These are phyloP conservation scores for Endocarpon pusillum DNA, from an alignment of 495 filamentous ascomycete species.

Conservation along the genomic window DNA sequence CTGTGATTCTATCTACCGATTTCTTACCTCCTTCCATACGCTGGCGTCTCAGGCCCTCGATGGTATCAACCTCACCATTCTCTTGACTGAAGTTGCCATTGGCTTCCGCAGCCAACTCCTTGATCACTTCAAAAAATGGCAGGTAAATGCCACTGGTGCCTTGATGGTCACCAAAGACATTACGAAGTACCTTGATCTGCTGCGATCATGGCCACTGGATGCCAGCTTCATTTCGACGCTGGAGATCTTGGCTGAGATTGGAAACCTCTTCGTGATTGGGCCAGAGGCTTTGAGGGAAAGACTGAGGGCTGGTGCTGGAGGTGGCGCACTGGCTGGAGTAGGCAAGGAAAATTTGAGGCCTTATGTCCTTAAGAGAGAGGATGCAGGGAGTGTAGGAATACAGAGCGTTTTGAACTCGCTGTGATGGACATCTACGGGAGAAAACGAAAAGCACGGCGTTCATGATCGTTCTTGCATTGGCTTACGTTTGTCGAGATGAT, in stretches of 20 bases:
- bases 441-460: no score
- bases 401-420: conserved; percentile 55
- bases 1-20: conserved; percentile 59
- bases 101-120: conserved; percentile 61
- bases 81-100: conserved; percentile 72
- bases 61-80: conserved; percentile 54
- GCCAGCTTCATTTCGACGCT: conserved; percentile 43
- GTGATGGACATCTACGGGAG: no score
- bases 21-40: conserved; percentile 49
- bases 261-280: conserved; percentile 91
- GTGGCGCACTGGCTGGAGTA: conserved; percentile 28
- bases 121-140: conserved; percentile 87
- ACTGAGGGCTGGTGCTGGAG: conserved; percentile 36
- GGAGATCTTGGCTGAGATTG: conserved; percentile 81
- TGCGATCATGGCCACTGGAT: conserved; percentile 59
- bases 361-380: conserved; percentile 68
- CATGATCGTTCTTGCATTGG: no score
- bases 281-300: conserved; percentile 74
- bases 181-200: conserved; percentile 68
- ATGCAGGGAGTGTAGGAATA: conserved; percentile 61
- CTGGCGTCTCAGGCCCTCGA: conserved; percentile 44
- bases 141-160: conserved; percentile 76
- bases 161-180: conserved; percentile 95
- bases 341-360: conserved; percentile 57
- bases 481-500: no score